Evolutionary conservation across 345 rosid genomes (phyloP).

Genomic region (Litchi chinensis): DNA sequence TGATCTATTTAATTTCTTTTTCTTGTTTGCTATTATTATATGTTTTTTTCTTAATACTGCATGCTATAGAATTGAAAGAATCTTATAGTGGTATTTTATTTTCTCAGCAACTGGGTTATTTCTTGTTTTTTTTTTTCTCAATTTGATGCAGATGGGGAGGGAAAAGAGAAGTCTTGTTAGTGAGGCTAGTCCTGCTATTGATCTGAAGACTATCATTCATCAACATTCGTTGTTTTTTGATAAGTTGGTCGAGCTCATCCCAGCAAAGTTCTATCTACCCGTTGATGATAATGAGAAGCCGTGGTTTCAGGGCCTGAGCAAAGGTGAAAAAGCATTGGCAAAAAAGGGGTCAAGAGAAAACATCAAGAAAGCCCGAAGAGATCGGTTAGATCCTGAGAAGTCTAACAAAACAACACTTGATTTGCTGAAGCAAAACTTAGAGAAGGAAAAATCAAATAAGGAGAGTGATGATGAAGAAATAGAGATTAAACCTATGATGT

Average conservation of each 20-base stretch:
- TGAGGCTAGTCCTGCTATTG: slow-evolving; percentile 16
- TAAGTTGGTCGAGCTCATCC: slow-evolving; percentile 73
- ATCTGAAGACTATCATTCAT: slow-evolving; percentile 53
- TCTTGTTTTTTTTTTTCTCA: background rate
- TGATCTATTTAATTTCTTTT: too few species aligned
- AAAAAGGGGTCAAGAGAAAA: slow-evolving; percentile 69
- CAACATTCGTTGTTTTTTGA: slow-evolving; percentile 65
- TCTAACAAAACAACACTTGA: slow-evolving; percentile 58
- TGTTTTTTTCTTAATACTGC: background rate
- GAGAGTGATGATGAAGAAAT: slow-evolving; percentile 54
- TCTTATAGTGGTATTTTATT: background rate
- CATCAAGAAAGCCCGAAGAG: slow-evolving; percentile 79
- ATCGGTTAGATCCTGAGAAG: slow-evolving; percentile 74
- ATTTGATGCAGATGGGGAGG: slow-evolving; percentile 46
- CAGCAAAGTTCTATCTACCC: slow-evolving; percentile 85
- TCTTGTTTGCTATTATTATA: background rate
- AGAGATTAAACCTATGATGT: slow-evolving; percentile 35
- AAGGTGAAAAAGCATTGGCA: slow-evolving; percentile 59
- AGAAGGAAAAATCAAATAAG: slow-evolving; percentile 49
- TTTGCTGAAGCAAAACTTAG: slow-evolving; percentile 63
- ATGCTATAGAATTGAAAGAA: background rate
- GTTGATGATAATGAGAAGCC: slow-evolving; percentile 67
- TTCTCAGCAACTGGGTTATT: background rate
- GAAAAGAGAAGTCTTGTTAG: slow-evolving; percentile 29
- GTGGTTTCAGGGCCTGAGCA: slow-evolving; percentile 85